Base-by-base conservation (phyloP, 140 eudicot genomes). In the Stevia rebaudiana region DNA sequence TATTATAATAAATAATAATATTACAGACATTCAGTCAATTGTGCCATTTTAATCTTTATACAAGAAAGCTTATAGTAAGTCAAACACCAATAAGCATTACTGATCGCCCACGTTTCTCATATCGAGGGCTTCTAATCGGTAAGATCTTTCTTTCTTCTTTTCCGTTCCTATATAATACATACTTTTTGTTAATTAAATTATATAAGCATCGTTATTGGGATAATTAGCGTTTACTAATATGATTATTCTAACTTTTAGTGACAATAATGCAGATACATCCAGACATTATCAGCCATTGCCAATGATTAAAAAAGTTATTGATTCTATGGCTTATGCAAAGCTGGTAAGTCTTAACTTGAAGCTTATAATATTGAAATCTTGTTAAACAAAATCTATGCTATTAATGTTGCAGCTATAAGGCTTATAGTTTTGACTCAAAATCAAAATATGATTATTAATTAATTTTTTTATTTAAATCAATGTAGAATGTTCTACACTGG, bases 401-500 rank as follows among this genome's bases (percentile, higher is more conserved):
- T 56, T 6, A 16, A 11, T 23, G 10, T 33, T 31, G 25, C 33
- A 56, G 44, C 16, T 31, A 56, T 17, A 6, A 4, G n/a, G 30
- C 15, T 19, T 22, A 50, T 50, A 24, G 69, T 63, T 30, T 30
- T 44, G 57, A 44, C 69, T 53, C 42, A 24, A 11, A 53, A 23
- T 37, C 53, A 17, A 54, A 15, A 69, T 4, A 5, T 61, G 49
- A 64, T 70, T 58, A 65, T 40, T 17, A 57, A 17, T 6, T n/a
- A n/a, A 1, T 28, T 11, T 21, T 23, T 69, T 1, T 41, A 13
- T 18, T 33, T 64, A 24, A 46, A 68, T 75, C 0, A 17, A 24
- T 72, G 82, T 79, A 92, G 98, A 92, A 92, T 69, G 98, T 92
- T 64, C 79, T 92, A 73, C 98, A 92, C 54, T 92, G 98, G 98